Evolutionary conservation across 257 asterid species (phyloP).

Genomic region (Handroanthus guayacan): DNA sequence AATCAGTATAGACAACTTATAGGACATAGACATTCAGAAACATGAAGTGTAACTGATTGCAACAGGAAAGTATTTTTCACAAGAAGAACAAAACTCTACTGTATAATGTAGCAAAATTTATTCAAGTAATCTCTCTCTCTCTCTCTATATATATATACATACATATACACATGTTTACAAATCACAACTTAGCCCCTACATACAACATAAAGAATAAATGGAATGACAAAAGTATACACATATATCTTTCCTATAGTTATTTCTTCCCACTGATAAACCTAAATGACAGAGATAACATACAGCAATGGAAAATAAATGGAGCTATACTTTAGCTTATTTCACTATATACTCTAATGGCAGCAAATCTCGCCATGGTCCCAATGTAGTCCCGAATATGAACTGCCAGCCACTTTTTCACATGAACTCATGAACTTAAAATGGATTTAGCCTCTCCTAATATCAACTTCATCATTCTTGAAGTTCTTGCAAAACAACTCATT

Average conservation of each 20-base stretch:
- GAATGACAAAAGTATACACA: constrained; percentile 29
- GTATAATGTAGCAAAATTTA: constrained; percentile 10
- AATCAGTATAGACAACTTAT: not conserved
- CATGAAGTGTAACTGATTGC: no score
- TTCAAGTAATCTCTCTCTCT: constrained; percentile 23
- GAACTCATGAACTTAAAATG: no score
- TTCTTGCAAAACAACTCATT: not conserved
- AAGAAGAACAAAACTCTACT: not conserved
- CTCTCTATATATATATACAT: constrained; percentile 28
- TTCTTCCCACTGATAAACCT: constrained; percentile 25
- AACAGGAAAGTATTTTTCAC: no score
- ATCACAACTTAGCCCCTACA: not conserved
- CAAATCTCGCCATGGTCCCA: no score
- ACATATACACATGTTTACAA: constrained; percentile 23
- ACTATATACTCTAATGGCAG: no score
- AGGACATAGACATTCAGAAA: not conserved
- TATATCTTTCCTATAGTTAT: constrained; percentile 19
- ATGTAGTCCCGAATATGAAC: no score
- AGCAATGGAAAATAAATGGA: constrained; percentile 5
- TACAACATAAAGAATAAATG: constrained; percentile 47
- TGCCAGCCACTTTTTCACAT: no score
- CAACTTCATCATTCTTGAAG: no score
- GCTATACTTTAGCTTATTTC: constrained; percentile 18
- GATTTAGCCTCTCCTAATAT: no score
- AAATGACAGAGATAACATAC: constrained; percentile 1